A percentile compares a stretch with the other conserved stretches of the same genome.
Evolutionary conservation across 2,329 filamentous ascomycete species (phyloP).

Genomic region (Neobulgaria alba): DNA sequence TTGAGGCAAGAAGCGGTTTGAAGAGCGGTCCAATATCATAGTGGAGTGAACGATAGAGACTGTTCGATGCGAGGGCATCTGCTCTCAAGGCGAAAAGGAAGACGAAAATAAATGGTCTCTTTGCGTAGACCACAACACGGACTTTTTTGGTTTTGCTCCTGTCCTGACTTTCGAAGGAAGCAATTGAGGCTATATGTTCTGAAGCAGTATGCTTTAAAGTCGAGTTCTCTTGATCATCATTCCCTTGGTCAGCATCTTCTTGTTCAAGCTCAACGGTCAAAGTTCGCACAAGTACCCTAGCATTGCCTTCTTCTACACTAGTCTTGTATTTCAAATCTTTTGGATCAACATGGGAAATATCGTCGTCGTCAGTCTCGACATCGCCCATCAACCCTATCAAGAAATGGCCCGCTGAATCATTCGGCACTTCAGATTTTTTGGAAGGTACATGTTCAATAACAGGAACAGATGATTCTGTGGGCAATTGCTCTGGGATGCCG

Average conservation of each 20-base stretch:
- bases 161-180: conserved; percentile 38
- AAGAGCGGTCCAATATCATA: conserved; percentile 51
- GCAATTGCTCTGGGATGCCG: not conserved
- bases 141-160: conserved; percentile 48
- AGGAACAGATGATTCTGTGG: not conserved
- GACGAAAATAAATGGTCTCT: conserved; percentile 68
- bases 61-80: conserved; percentile 46
- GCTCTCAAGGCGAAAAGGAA: conserved; percentile 61
- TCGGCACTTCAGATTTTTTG: conserved; percentile 2
- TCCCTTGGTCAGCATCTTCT: conserved; percentile 33
- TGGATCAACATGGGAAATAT: not conserved
- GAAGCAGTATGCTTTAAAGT: conserved; percentile 11
- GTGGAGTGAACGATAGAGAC: conserved; percentile 51
- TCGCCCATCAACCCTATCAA: conserved; percentile 62
- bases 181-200: conserved; percentile 19
- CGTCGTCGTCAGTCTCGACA: conserved; percentile 39
- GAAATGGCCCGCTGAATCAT: conserved; percentile 40
- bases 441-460: conserved; percentile 1
- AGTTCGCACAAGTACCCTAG: conserved; percentile 55
- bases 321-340: conserved; percentile 3
- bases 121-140: conserved; percentile 64
- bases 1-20: conserved; percentile 48
- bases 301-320: conserved; percentile 31
- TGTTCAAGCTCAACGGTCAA: conserved; percentile 56
- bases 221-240: conserved; percentile 8